Base-by-base conservation (phyloP, 371 early-diverging fungal species). In the Apophysomyces sp. region DNA sequence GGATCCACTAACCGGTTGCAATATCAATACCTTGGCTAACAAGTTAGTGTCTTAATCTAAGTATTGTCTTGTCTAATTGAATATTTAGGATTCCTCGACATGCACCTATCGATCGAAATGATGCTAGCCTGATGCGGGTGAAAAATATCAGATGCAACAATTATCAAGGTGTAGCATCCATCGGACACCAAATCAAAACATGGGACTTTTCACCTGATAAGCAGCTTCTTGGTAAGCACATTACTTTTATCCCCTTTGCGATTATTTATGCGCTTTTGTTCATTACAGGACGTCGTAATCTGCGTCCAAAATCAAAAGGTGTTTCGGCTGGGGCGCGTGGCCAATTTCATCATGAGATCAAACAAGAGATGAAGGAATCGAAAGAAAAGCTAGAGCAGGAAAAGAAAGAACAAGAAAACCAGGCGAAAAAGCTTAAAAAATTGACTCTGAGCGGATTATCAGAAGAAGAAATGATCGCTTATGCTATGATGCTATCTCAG, bases 181-280 rank as follows among this genome's bases (percentile, higher is more conserved):
- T 81, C 28, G 83, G 83, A 4, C 67, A 76, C 27, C 68, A 75
- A 39, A 58, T 83, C 56, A 83, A 81, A 57, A 61, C 73, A 7
- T 80, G 81, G 81, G 78, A 80, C 57, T 81, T 83, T 55, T 72
- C 80, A 8, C 71, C 78, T 28, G 68, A 68, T 9, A 74, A 75
- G 27, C 71, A 77, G 34, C 57, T 72, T 18, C 29, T 72, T 2
- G 66, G 60, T 60, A 69, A 62, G 60, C 24, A 15, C 15, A 37
- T 0, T 8, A 24, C 11, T 24, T 6, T 58, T 21, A 44, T 34
- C 15, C 21, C 21, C 24, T 57, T 18, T 34, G 16, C 37, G 34
- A 18, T 57, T 21, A 34, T 21, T 9, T 26, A 16, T 55, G 40
- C 65, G 21, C 5, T 15, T 28, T 34, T n/a, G n/a, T 16, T 40